These are phyloP conservation scores for Mucor indicus DNA, from an alignment of 371 early-diverging fungal genomes.

Conservation along the genomic window DNA sequence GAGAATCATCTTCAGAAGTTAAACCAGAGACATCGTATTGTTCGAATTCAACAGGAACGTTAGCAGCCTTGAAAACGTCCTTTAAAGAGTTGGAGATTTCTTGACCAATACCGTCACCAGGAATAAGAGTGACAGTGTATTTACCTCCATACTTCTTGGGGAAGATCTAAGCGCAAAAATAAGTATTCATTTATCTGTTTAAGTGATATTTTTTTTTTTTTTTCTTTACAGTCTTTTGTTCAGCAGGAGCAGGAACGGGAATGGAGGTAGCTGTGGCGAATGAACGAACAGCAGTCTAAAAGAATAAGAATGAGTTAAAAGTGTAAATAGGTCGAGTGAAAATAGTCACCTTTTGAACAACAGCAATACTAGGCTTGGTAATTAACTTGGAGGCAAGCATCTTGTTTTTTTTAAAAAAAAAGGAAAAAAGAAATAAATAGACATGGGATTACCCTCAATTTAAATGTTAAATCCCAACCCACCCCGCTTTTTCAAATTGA, in stretches of 20 bases:
- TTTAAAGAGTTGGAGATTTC: slow-evolving; percentile 91
- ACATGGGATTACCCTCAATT: background rate
- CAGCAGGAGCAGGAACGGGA: slow-evolving; percentile 45
- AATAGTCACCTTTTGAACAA: too few species aligned
- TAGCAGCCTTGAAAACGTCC: slow-evolving; percentile 88
- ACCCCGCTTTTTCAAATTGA: too few species aligned
- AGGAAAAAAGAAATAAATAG: slow-evolving; percentile 2
- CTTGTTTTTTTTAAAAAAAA: too few species aligned
- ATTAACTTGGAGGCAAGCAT: too few species aligned
- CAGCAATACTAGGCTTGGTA: too few species aligned
- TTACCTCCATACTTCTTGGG: slow-evolving; percentile 63
- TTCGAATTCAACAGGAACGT: slow-evolving; percentile 93
- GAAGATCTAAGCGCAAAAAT: slow-evolving; percentile 29
- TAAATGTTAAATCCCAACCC: too few species aligned
- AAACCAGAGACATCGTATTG: slow-evolving; percentile 92
- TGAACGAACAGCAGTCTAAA: slow-evolving; percentile 23
- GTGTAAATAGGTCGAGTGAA: too few species aligned
- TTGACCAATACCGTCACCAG: slow-evolving; percentile 96
- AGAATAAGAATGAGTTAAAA: too few species aligned
- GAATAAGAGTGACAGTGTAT: slow-evolving; percentile 94
- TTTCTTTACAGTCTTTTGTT: slow-evolving; percentile 48
- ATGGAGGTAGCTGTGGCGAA: slow-evolving; percentile 43
- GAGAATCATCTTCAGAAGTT: slow-evolving; percentile 65
- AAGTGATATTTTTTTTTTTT: too few species aligned
- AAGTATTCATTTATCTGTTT: background rate